Evolutionary conservation across 176 grass and related monocot genomes (phyloP).

Genomic region (Secale cereale): DNA sequence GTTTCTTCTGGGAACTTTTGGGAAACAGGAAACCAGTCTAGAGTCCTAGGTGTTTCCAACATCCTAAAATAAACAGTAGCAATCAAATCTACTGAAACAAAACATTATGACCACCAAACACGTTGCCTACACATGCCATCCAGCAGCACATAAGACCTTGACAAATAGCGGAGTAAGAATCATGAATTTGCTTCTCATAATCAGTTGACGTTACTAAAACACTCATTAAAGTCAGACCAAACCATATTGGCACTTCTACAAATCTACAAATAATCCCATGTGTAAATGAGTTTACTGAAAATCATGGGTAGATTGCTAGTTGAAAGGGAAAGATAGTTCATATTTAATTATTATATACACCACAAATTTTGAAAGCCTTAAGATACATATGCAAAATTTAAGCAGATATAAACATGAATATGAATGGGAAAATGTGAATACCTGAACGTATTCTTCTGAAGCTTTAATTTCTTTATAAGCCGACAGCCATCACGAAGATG

Average conservation of each 20-base stretch:
- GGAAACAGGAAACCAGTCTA: neutral
- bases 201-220: neutral
- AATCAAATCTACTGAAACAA: neutral
- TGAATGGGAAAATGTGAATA: neutral
- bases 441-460: conserved; percentile 68
- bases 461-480: conserved; percentile 51
- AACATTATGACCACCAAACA: neutral
- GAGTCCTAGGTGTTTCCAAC: neutral
- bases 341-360: neutral
- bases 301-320: neutral
- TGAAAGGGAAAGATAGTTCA: neutral
- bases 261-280: neutral
- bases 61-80: conserved; percentile 7
- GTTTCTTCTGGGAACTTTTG: neutral
- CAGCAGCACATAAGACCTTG: neutral
- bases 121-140: neutral
- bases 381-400: neutral
- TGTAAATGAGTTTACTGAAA: neutral
- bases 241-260: conserved; percentile 3
- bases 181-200: neutral
- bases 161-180: neutral
- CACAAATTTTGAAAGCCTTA: neutral
- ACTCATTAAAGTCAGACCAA: neutral
- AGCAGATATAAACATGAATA: neutral
- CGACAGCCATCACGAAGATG: conserved; percentile 57